Evolutionary conservation across 2,329 filamentous ascomycete genomes (phyloP), one percentile per base, ranked within the genome.

Genomic region (Alternaria ventricosa): DNA sequence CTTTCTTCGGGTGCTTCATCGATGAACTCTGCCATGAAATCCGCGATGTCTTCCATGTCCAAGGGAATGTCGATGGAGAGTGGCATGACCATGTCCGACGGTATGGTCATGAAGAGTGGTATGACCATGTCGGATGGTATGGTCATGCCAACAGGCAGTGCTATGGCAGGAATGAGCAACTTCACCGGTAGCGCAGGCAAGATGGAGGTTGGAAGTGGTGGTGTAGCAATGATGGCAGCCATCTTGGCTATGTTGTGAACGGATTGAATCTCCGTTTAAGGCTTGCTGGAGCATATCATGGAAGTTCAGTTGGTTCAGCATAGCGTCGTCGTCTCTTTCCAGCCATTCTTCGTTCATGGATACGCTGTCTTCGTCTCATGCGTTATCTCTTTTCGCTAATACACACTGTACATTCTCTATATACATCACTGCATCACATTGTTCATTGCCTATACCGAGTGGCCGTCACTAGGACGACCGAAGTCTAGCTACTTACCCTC

Each of bases 31-130:
- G 49, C 57, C 4, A 80, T 81, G 8, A 55, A 60, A n/a, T 67
- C 65, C 43, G 82, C 81, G 71, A 64, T 70, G 27, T 63, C 70
- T 69, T 83, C 82, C 66, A 59, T 70, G 22, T 80, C 82, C 47
- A 70, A 82, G 33, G 75, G 71, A 10, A 51, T 36, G 49, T 13
- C 20, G 28, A 51, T 51, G 49, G 49, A 36, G 12, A 64, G 77
- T 23, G 75, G 82, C 28, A 78, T 76, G 55, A 71, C 71, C 33
- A 71, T 69, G 43, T 84, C 82, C 64, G 77, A 61, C 45, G 70
- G 59, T 11, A 69, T 71, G 70, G 63, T 76, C 25, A 65, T 56
- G 62, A 64, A 22, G 41, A 44, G 41, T 2, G 41, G 41, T 22
- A 44, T 44, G 41, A 11, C 41, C 41, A 44, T 44, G 57, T 36